Evolutionary conservation across 2,329 filamentous ascomycete species (phyloP), one percentile per base, ranked within the genome.

Genomic region (Ophiostoma triangulosporum): DNA sequence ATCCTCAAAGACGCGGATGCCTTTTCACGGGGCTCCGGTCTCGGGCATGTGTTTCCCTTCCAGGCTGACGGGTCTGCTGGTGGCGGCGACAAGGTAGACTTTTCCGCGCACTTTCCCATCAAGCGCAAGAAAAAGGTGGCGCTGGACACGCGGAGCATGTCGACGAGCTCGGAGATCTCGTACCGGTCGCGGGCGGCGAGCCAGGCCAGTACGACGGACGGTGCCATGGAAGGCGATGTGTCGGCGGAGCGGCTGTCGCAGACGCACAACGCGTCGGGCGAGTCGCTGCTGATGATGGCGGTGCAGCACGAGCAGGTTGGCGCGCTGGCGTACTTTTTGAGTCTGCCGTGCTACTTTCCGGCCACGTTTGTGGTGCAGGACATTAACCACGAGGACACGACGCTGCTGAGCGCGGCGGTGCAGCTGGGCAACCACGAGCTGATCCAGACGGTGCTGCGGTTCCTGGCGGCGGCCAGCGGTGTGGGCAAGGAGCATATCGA

Each of bases 11-110:
- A 66, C 2, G 70, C 72, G 0, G 77, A 79, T 51, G 65, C 70
- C 11, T 80, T 76, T 57, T 81, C 77, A 2, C 67, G 69, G 53
- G 78, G 77, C 1, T 75, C 76, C 1, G 77, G 74, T 3, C 70
- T 97, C 4, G 78, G 84, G 51, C 91, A 97, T 64, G 89, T 97
- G 1, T 96, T 96, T 61, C 91, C 90, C 0, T 97, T 95, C 58
- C 86, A 95, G 64, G 53, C 38, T 0, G 50, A 49, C 8, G 51
- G 31, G n/a, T n/a, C n/a, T 14, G 31, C 4, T n/a, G n/a, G 12
- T 27, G 35, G 27, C 29, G 17, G 33, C 14, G 33, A 20, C 20
- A 48, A 40, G 2, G 58, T 63, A 2, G 57, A 45, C 24, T 46
- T 46, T 20, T 57, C 46, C 60, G 53, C 3, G 56, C 62, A 46